Evolutionary conservation across 345 rosid genomes (phyloP).

Genomic region (Melaleuca quinquenervia): DNA sequence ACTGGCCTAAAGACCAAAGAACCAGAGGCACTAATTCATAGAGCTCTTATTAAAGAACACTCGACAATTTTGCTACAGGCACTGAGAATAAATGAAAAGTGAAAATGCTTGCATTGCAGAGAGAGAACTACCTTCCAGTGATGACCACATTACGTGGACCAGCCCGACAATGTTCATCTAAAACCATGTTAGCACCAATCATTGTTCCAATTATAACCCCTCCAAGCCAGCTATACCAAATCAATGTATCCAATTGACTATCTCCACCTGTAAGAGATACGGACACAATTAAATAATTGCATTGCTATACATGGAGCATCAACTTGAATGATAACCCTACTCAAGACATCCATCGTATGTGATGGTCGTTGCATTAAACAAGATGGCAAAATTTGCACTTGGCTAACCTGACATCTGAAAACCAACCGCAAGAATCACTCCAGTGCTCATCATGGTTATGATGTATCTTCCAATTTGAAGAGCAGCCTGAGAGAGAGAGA

Average conservation of each 20-base stretch:
- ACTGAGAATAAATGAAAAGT: background rate
- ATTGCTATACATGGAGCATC: background rate
- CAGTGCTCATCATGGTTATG: slow-evolving; percentile 91
- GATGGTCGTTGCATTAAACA: background rate
- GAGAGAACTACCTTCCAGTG: slow-evolving; percentile 66
- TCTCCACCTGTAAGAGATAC: slow-evolving; percentile 61
- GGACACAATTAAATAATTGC: slow-evolving; percentile 3
- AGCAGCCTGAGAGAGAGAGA: slow-evolving; percentile 40
- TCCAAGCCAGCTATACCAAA: slow-evolving; percentile 99
- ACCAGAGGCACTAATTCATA: background rate
- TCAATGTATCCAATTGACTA: slow-evolving; percentile 60
- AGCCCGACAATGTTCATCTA: slow-evolving; percentile 87
- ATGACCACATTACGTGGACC: slow-evolving; percentile 93
- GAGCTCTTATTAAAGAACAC: background rate
- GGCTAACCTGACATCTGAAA: slow-evolving; percentile 81
- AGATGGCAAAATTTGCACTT: background rate
- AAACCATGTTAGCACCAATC: slow-evolving; percentile 87
- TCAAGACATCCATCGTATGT: background rate
- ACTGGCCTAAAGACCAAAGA: background rate
- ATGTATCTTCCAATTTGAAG: slow-evolving; percentile 85
- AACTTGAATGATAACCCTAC: background rate
- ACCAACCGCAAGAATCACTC: slow-evolving; percentile 70
- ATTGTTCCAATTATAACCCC: slow-evolving; percentile 89
- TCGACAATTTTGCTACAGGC: background rate
- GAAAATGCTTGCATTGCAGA: background rate